Base-by-base conservation (phyloP, 2,329 filamentous ascomycete species). In the Exophiala xenobiotica region DNA sequence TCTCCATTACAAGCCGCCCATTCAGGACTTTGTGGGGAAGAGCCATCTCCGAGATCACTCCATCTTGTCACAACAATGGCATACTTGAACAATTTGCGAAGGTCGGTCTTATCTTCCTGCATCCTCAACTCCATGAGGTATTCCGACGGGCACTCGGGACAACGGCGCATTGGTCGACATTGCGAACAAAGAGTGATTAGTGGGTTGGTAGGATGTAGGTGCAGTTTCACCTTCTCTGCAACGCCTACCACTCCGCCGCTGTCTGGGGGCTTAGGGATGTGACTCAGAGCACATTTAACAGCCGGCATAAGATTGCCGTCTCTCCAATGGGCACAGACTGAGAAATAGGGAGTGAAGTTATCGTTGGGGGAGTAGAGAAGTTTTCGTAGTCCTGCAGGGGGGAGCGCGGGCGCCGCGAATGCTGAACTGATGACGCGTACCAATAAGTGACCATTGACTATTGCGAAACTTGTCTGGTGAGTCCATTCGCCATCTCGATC, bases 71-170 rank as follows among this genome's bases (percentile, higher is more conserved):
- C 77, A 3, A 81, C 73, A 47, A 85, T 74, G 1, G 78, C 76
- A 50, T 84, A 80, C 59, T 78, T 82, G 66, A 85, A 85, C 2
- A 70, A 66, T 8, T 70, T 61, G 29, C 67, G 55, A 5, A 70
- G 64, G 59, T 78, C 70, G 23, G 37, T 53, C 40, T 68, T 73
- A 55, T 84, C 80, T 64, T 85, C 81, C 1, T 76, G 70, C 52
- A 84, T 68, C 54, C 79, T 81, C 5, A 84, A 64, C 63, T 85
- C 81, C 41, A 83, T 71, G 8, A 85, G 67, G 54, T 85, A 85
- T 61, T 85, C 81, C 0, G 79, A 79, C 1, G 81, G 80, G 63
- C 81, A 85, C 46, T 80, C 75, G 0, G 81, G 79, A 64, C 81
- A 85, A 24, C 81, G 70, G 3, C 81, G 73, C 70, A 82, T 81